A percentile compares a stretch with the other conserved stretches of the same genome.
Evolutionary conservation across 345 rosid species (phyloP).

Genomic region (Populus alba): DNA sequence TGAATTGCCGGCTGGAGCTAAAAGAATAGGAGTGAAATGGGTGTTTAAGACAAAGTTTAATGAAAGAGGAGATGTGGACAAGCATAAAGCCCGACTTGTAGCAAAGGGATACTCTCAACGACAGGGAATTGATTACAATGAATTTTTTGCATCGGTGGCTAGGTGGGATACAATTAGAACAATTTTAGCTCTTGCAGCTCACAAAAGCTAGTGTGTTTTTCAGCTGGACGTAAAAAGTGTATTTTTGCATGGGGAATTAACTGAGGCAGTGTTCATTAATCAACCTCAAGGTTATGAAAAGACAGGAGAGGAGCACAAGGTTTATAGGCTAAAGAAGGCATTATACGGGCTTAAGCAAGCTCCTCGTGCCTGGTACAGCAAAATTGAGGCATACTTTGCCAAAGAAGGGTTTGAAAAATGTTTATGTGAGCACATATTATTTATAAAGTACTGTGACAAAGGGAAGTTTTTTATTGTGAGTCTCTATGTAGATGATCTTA

Average conservation of each 20-base stretch:
- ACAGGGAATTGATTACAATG: neutral
- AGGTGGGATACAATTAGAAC: neutral
- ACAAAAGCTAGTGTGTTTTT: neutral
- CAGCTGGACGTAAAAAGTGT: neutral
- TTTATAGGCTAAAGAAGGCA: neutral
- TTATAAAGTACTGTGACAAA: neutral
- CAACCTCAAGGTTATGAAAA: neutral
- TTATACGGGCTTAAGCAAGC: neutral
- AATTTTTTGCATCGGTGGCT: neutral
- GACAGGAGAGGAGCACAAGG: neutral
- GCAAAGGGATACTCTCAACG: neutral
- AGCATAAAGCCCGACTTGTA: neutral
- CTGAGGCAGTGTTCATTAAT: neutral
- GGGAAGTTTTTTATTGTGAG: neutral
- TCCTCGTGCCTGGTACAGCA: neutral
- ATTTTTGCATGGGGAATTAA: neutral
- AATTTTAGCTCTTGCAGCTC: neutral
- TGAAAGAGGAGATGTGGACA: neutral
- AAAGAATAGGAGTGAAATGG: neutral
- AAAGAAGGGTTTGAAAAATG: neutral
- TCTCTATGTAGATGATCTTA: neutral
- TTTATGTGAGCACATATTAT: neutral
- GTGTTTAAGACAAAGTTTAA: neutral
- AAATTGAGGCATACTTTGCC: neutral
- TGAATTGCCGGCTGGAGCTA: neutral